Percentiles rank a stretch among this genome's conserved stretches.
Evolutionary conservation across 2,329 filamentous ascomycete genomes (phyloP).

Genomic region (Onygena corvina): DNA sequence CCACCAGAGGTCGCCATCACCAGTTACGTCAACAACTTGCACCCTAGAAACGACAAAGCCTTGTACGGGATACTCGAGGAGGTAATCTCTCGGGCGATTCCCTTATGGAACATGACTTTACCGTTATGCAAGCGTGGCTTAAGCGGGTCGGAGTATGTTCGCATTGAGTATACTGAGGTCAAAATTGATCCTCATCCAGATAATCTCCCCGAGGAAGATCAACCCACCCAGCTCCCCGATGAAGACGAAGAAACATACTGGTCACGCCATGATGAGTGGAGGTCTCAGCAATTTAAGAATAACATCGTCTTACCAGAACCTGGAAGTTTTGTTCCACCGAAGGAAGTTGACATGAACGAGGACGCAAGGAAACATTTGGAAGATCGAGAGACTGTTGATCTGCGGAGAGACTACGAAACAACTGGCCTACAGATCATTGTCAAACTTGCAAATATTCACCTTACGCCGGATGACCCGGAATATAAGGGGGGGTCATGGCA

Average conservation of each 20-base stretch:
- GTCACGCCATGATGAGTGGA: constrained; percentile 2
- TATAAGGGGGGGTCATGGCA: constrained; percentile 38
- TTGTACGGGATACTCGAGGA: constrained; percentile 27
- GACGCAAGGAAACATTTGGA: constrained; percentile 19
- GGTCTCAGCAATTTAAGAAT: constrained; percentile 11
- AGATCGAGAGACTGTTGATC: constrained; percentile 12
- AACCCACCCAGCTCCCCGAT: constrained; percentile 6
- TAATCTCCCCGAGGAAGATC: constrained; percentile 15
- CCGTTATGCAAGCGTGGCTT: background rate
- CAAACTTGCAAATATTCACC: constrained; percentile 49
- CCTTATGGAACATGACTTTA: constrained; percentile 26
- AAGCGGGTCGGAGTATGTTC: background rate
- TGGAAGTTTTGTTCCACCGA: constrained; percentile 12
- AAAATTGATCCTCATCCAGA: constrained; percentile 15
- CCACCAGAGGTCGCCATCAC: constrained; percentile 21
- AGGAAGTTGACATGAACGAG: background rate
- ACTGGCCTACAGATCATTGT: constrained; percentile 49
- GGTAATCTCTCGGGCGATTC: constrained; percentile 24
- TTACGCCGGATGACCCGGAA: constrained; percentile 45
- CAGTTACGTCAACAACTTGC: constrained; percentile 34
- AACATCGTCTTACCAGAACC: constrained; percentile 15
- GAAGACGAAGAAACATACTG: constrained; percentile 13
- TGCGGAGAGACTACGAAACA: constrained; percentile 23
- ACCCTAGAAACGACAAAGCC: constrained; percentile 22
- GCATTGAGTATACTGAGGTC: constrained; percentile 11